These are phyloP conservation scores for Penicillium subrubescens DNA, from an alignment of 495 filamentous ascomycete genomes.

Conservation along the genomic window DNA sequence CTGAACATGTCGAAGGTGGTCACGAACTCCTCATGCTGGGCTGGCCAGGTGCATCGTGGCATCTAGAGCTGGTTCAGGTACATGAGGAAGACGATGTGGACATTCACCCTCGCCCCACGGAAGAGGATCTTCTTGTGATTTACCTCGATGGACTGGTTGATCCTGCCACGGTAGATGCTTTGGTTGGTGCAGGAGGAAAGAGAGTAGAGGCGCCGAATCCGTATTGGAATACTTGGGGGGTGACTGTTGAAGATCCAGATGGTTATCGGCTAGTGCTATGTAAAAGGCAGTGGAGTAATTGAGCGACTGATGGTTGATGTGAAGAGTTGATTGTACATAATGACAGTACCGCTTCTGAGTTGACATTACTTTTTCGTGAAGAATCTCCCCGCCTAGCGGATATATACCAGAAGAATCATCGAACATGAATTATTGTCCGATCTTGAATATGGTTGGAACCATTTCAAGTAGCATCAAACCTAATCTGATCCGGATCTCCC, in stretches of 20 bases:
- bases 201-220: slow-evolving; percentile 10
- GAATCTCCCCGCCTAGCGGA: background rate
- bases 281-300: slow-evolving; percentile 3
- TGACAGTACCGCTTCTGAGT: too few relatives aligned
- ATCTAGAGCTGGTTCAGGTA: slow-evolving; percentile 19
- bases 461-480: background rate
- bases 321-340: too few relatives aligned
- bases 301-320: background rate
- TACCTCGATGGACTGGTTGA: slow-evolving; percentile 21
- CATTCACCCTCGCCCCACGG: slow-evolving; percentile 13
- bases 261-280: slow-evolving; percentile 19
- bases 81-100: slow-evolving; percentile 3
- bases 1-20: slow-evolving; percentile 9
- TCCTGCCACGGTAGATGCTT: slow-evolving; percentile 3
- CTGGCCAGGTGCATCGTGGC: slow-evolving; percentile 17
- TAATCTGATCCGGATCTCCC: slow-evolving; percentile 1
- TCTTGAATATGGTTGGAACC: background rate
- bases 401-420: background rate
- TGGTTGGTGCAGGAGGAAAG: slow-evolving; percentile 14
- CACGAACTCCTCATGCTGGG: slow-evolving; percentile 21
- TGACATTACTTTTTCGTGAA: too few relatives aligned
- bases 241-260: slow-evolving; percentile 20
- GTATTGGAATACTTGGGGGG: slow-evolving; percentile 23
- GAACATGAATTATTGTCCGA: too few relatives aligned
- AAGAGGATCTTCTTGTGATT: slow-evolving; percentile 20